A percentile compares a stretch with the other conserved stretches of the same genome.
phyloP scores from a whole-genome alignment of 805 yeast genomes.

The Clavispora vitiphila region DNA sequence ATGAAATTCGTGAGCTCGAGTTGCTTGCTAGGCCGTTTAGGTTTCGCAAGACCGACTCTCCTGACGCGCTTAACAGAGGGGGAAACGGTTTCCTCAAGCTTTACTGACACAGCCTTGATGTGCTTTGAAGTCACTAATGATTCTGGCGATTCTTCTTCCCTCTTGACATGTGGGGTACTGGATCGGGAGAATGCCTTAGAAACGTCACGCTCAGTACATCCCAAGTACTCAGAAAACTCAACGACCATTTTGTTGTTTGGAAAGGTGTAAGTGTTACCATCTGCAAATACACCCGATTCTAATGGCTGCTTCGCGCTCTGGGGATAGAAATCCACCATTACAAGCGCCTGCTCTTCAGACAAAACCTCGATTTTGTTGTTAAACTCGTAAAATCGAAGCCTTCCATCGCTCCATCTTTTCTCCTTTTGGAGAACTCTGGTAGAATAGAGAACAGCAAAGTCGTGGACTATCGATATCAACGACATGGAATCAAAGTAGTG shows the following conservation, averaged over 20 bases:
- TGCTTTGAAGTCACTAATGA: background rate
- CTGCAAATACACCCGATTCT: conserved; percentile 14
- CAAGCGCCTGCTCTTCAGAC: conserved; percentile 30
- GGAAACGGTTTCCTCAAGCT: background rate
- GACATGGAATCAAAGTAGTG: conserved; percentile 9
- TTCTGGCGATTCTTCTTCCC: background rate
- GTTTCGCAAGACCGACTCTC: background rate
- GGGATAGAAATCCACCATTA: conserved; percentile 31
- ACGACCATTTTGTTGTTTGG: conserved; percentile 25
- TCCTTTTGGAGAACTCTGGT: conserved; percentile 40
- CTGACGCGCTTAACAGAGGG: background rate
- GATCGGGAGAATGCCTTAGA: conserved; percentile 15
- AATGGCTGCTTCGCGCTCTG: conserved; percentile 16
- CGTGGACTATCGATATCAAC: conserved; percentile 37
- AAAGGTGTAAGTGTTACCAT: conserved; percentile 20
- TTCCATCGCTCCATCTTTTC: conserved; percentile 52
- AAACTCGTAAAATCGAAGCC: conserved; percentile 39
- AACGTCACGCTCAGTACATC: conserved; percentile 35
- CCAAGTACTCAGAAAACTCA: conserved; percentile 26
- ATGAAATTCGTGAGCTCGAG: background rate
- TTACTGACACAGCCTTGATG: background rate
- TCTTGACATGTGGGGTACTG: background rate
- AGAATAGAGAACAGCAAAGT: conserved; percentile 44
- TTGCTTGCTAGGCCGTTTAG: background rate
- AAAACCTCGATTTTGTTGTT: conserved; percentile 44